Percentiles rank a stretch among this genome's conserved stretches.
These are phyloP conservation scores for Ostreobium quekettii DNA, from an alignment of 139 green algal species.

Conservation along the genomic window DNA sequence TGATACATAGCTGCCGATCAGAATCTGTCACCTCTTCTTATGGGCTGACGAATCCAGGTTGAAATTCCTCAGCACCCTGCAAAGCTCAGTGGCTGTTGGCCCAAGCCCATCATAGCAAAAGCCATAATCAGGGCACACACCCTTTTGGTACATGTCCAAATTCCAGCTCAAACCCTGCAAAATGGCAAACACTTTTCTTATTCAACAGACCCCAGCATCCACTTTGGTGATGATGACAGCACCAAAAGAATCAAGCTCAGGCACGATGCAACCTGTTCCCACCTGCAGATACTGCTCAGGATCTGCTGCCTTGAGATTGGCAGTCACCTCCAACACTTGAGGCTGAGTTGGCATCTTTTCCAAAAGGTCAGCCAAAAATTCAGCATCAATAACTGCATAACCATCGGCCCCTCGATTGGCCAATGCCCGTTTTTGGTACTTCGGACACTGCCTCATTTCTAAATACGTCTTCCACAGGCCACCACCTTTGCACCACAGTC, in stretches of 20 bases:
- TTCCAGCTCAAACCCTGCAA: constrained; percentile 67
- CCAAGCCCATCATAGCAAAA: constrained; percentile 18
- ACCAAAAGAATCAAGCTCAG: too few relatives aligned
- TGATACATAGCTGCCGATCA: too few relatives aligned
- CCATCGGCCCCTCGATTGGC: neutral
- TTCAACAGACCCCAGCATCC: too few relatives aligned
- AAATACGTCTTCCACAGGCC: constrained; percentile 14
- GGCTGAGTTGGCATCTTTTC: neutral
- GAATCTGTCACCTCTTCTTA: too few relatives aligned
- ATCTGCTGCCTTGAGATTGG: neutral
- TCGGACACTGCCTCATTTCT: neutral
- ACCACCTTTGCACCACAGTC: too few relatives aligned
- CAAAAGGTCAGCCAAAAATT: constrained; percentile 12
- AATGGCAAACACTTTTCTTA: too few relatives aligned
- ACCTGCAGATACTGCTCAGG: constrained; percentile 9
- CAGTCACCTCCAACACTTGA: neutral
- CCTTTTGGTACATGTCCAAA: constrained; percentile 63
- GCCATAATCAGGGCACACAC: constrained; percentile 18
- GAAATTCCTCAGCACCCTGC: neutral
- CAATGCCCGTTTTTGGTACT: neutral
- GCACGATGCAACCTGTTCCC: too few relatives aligned
- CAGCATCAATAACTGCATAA: constrained; percentile 4
- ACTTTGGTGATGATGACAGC: too few relatives aligned
- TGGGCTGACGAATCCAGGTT: too few relatives aligned
- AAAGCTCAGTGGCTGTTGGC: neutral